Conservation (phyloP, 2,329 filamentous ascomycete species). For the Pezicula rhizophila region DNA sequence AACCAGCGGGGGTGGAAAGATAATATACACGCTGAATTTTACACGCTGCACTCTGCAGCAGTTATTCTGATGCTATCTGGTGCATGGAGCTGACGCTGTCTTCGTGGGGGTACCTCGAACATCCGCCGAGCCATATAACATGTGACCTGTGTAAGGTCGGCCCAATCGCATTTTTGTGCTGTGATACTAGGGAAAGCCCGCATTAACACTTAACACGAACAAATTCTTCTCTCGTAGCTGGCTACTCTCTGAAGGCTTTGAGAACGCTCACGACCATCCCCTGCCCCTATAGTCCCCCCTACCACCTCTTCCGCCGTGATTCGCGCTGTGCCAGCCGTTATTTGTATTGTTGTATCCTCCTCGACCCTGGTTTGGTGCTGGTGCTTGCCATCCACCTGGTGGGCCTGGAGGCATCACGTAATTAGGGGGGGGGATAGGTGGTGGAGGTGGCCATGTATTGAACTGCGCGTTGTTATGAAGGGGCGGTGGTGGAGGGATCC, state of each 20-base stretch:
- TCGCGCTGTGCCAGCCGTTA: neutral
- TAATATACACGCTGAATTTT: too few species aligned
- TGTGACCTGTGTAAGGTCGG: too few species aligned
- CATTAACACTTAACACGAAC: too few species aligned
- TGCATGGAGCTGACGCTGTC: too few species aligned
- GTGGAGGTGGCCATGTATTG: slow-evolving; percentile 13
- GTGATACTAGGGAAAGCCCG: too few species aligned
- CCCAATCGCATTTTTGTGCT: too few species aligned
- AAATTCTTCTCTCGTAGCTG: too few species aligned
- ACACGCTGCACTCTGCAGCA: too few species aligned
- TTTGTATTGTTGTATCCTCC: slow-evolving; percentile 17
- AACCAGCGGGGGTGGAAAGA: too few species aligned
- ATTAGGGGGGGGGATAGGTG: slow-evolving; percentile 13
- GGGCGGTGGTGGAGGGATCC: slow-evolving; percentile 16
- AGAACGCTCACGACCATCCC: slow-evolving; percentile 13
- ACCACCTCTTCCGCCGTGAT: slow-evolving; percentile 15
- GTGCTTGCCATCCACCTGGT: slow-evolving; percentile 20
- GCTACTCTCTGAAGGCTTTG: neutral
- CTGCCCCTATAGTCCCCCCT: slow-evolving; percentile 22
- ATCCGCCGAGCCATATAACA: too few species aligned
- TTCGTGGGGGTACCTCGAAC: too few species aligned
- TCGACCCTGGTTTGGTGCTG: slow-evolving; percentile 8
- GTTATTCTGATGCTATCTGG: too few species aligned
- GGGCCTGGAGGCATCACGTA: slow-evolving; percentile 9
- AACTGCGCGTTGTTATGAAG: slow-evolving; percentile 13